These are phyloP conservation scores for Colletotrichum siamense DNA, from an alignment of 2,329 filamentous ascomycete genomes.

Conservation along the genomic window DNA sequence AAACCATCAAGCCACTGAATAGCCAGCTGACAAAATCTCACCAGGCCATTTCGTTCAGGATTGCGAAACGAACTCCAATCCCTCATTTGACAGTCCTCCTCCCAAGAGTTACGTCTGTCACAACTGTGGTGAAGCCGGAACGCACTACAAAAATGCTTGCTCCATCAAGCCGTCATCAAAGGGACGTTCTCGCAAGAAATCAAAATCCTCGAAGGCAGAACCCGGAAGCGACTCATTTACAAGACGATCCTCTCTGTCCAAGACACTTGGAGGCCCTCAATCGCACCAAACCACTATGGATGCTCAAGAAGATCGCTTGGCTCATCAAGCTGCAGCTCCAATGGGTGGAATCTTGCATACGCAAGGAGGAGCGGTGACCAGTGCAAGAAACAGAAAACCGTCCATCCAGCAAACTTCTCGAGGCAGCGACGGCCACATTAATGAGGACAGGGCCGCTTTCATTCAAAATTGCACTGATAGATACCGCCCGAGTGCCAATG, in stretches of 20 bases:
- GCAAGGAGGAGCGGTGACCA: neutral
- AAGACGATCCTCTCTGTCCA: neutral
- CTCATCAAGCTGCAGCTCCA: neutral
- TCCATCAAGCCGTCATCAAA: neutral
- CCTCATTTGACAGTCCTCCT: neutral
- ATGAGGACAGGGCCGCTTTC: neutral
- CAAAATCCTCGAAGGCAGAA: neutral
- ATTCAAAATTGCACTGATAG: neutral
- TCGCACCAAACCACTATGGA: neutral
- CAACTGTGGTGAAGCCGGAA: slow-evolving; percentile 17
- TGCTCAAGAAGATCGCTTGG: neutral
- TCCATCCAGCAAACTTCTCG: neutral
- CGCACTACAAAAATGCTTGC: slow-evolving; percentile 22
- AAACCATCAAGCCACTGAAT: neutral
- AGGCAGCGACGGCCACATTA: neutral
- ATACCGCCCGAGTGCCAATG: neutral
- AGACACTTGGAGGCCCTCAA: neutral
- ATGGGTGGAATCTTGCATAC: neutral
- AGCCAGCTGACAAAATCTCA: neutral
- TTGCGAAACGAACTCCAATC: slow-evolving; percentile 15
- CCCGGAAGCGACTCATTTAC: neutral
- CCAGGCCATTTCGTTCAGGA: slow-evolving; percentile 25
- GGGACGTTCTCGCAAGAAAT: neutral
- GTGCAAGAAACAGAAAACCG: neutral
- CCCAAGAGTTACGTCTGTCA: slow-evolving; percentile 22